phyloP scores from a whole-genome alignment of 1,139 yeast genomes.

The Maudiozyma humilis region DNA sequence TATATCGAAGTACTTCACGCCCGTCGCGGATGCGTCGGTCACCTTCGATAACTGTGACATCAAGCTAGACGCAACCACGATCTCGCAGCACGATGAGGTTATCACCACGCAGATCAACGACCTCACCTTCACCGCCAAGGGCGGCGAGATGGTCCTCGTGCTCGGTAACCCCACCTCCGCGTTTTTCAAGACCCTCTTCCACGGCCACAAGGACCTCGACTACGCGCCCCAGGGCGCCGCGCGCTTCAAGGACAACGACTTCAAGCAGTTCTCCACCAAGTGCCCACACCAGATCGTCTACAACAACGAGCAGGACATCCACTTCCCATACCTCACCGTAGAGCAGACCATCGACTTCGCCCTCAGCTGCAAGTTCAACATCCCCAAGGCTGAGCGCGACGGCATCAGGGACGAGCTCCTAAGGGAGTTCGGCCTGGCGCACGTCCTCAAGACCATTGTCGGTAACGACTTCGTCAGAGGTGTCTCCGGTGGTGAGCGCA shows the following conservation, averaged over 20 bases:
- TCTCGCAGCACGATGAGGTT: conserved; percentile 3
- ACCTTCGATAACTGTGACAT: conserved; percentile 22
- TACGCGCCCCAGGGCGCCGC: conserved; percentile 30
- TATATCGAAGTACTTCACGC: conserved; percentile 21
- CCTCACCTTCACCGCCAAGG: conserved; percentile 25
- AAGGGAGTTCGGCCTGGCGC: conserved; percentile 38
- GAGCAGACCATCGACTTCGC: conserved; percentile 40
- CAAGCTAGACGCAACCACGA: conserved; percentile 9
- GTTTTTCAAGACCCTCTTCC: conserved; percentile 19
- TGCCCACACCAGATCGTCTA: conserved; percentile 36
- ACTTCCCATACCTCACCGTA: conserved; percentile 43
- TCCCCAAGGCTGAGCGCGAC: conserved; percentile 32
- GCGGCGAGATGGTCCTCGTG: conserved; percentile 26
- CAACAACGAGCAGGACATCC: conserved; percentile 43
- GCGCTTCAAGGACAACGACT: conserved; percentile 25
- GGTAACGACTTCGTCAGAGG: conserved; percentile 40
- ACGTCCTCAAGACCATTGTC: conserved; percentile 36
- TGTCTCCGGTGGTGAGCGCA: conserved; percentile 41
- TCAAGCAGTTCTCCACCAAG: conserved; percentile 15
- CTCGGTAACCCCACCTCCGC: conserved; percentile 25
- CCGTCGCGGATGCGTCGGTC: conserved; percentile 21
- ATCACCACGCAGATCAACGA: conserved; percentile 12
- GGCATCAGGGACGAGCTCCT: conserved; percentile 35
- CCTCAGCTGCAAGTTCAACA: conserved; percentile 31
- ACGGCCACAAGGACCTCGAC: conserved; percentile 22